These are phyloP conservation scores for Leccinum uliginosum DNA, from an alignment of 768 basidiomycete species.

Conservation along the genomic window DNA sequence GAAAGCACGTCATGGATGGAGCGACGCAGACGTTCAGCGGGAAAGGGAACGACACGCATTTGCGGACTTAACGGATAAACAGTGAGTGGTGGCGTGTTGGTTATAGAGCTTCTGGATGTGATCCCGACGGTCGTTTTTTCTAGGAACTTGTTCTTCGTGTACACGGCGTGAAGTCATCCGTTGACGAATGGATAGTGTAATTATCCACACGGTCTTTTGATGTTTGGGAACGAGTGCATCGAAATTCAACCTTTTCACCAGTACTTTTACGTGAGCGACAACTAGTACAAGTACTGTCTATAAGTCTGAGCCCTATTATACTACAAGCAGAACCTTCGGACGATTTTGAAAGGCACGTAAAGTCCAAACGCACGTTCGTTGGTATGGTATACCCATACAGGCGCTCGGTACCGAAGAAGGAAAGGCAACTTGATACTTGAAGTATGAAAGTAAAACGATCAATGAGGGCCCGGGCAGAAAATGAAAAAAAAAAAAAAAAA, in stretches of 20 bases:
- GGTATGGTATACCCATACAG: too few relatives aligned
- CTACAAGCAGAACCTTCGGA: too few relatives aligned
- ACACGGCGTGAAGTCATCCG: constrained; percentile 38
- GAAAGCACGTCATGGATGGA: constrained; percentile 50
- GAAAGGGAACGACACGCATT: constrained; percentile 61
- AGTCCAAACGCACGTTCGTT: too few relatives aligned
- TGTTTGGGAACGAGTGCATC: constrained; percentile 4
- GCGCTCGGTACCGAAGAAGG: too few relatives aligned
- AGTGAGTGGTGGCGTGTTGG: constrained; percentile 37
- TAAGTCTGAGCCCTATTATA: constrained; percentile 3
- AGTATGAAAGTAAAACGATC: too few relatives aligned
- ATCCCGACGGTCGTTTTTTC: constrained; percentile 2
- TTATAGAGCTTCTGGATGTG: neutral
- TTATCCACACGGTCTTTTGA: neutral
- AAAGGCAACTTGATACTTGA: too few relatives aligned
- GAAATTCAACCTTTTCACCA: constrained; percentile 7
- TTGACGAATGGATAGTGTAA: neutral
- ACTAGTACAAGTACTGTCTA: neutral
- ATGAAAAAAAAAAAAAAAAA: too few relatives aligned
- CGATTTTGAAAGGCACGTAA: too few relatives aligned
- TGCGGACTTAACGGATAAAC: constrained; percentile 58
- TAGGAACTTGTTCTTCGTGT: constrained; percentile 58
- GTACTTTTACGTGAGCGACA: constrained; percentile 7
- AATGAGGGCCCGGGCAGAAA: too few relatives aligned
- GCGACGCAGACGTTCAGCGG: constrained; percentile 50